Percentiles rank a stretch among this genome's conserved stretches.
These are phyloP conservation scores for Cenchrus fungigraminus DNA, from an alignment of 176 grass and related monocot species.

Conservation along the genomic window DNA sequence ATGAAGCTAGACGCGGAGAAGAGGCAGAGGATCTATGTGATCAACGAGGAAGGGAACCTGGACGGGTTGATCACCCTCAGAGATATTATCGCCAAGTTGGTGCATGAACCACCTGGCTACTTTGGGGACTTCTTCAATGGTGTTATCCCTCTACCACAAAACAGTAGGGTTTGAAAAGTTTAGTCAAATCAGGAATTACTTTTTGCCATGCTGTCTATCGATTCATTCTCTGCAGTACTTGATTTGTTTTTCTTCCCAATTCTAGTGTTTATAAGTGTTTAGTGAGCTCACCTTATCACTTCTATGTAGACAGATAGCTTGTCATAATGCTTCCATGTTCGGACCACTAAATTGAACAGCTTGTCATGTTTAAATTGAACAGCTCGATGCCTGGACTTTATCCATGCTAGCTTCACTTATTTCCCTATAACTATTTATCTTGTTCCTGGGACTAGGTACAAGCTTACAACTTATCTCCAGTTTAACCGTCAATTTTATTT, in stretches of 20 bases:
- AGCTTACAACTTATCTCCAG: neutral
- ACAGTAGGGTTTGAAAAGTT: constrained; percentile 63
- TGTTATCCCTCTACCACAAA: constrained; percentile 66
- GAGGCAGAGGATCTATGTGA: constrained; percentile 77
- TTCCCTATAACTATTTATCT: neutral
- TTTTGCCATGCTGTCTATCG: constrained; percentile 2
- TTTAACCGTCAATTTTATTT: neutral
- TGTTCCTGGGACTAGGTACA: neutral
- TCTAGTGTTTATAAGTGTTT: neutral
- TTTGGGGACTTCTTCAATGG: constrained; percentile 95
- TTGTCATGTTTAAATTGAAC: constrained; percentile 14
- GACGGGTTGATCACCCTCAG: constrained; percentile 80
- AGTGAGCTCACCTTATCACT: neutral
- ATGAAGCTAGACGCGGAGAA: constrained; percentile 69
- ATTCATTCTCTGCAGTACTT: neutral
- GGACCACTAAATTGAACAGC: neutral
- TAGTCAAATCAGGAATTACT: constrained; percentile 24
- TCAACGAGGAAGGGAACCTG: constrained; percentile 52
- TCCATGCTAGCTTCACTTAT: neutral
- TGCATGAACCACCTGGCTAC: constrained; percentile 78
- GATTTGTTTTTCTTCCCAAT: neutral
- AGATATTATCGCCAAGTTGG: constrained; percentile 89
- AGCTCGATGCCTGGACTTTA: neutral
- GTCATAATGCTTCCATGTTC: constrained; percentile 34
- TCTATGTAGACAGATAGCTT: constrained; percentile 25